Evolutionary conservation across 306 rosid genomes (phyloP).

Genomic region (Begonia peltatifolia): DNA sequence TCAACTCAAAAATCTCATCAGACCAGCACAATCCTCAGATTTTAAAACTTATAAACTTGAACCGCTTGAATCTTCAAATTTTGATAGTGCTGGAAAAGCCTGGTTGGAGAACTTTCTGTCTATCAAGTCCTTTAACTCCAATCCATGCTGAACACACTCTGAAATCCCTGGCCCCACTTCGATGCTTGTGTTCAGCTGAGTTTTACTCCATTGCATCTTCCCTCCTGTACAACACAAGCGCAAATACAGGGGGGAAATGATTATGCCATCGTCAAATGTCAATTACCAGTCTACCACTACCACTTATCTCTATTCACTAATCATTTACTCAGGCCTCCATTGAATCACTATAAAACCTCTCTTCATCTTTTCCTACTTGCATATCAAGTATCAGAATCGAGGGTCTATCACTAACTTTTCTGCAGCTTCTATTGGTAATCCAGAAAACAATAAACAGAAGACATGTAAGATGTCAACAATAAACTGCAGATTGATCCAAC

Average conservation of each 20-base stretch:
- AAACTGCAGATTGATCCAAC: constrained; percentile 43
- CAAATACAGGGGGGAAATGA: constrained; percentile 99
- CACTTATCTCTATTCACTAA: constrained; percentile 44
- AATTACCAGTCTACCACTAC: constrained; percentile 77
- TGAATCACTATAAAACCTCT: constrained; percentile 36
- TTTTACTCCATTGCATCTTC: constrained; percentile 36
- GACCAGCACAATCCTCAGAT: constrained; percentile 32
- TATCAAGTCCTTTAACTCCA: constrained; percentile 37
- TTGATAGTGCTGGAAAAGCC: constrained; percentile 28
- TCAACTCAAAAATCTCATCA: constrained; percentile 32
- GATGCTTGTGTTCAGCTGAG: constrained; percentile 68
- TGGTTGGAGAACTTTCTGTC: constrained; percentile 17
- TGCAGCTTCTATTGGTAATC: constrained; percentile 5
- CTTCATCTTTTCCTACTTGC: constrained; percentile 49
- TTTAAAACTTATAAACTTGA: constrained; percentile 25
- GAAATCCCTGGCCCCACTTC: constrained; percentile 21
- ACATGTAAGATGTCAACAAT: constrained; percentile 17
- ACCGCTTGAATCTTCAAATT: constrained; percentile 37
- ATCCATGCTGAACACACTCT: constrained; percentile 44
- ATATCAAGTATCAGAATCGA: constrained; percentile 16
- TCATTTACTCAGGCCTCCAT: constrained; percentile 49
- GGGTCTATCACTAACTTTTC: constrained; percentile 22
- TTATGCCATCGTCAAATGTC: constrained; percentile 95
- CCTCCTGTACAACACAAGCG: constrained; percentile 99
- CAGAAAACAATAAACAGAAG: constrained; percentile 6